phyloP scores from a whole-genome alignment of 345 rosid genomes.

The Viola odorata region DNA sequence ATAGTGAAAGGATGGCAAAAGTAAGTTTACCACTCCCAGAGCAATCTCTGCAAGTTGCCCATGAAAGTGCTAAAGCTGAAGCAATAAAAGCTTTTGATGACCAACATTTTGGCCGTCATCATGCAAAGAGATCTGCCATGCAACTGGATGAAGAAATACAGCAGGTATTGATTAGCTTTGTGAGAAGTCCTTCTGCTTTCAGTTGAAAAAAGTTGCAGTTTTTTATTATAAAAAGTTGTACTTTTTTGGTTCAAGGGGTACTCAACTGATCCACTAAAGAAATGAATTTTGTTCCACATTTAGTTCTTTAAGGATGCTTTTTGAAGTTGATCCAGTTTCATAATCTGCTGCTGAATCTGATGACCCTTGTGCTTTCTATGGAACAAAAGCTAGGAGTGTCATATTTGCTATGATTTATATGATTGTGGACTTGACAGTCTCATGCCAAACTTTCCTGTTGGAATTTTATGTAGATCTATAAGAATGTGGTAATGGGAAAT shows the following conservation, averaged over 20 bases:
- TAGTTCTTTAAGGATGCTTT: too few relatives aligned
- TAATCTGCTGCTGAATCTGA: too few relatives aligned
- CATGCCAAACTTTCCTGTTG: slow-evolving; percentile 2
- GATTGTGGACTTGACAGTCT: too few relatives aligned
- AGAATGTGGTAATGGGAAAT: slow-evolving; percentile 66
- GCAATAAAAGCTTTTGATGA: slow-evolving; percentile 69
- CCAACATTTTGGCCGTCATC: slow-evolving; percentile 92
- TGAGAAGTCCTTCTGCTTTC: background rate
- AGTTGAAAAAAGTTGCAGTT: background rate
- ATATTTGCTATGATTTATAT: too few relatives aligned
- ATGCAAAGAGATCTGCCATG: slow-evolving; percentile 73
- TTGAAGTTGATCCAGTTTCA: too few relatives aligned
- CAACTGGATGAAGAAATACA: slow-evolving; percentile 76
- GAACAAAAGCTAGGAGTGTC: too few relatives aligned
- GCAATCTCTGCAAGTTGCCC: slow-evolving; percentile 58
- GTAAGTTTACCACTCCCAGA: slow-evolving; percentile 60
- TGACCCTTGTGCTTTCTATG: too few relatives aligned
- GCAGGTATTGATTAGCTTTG: slow-evolving; percentile 44
- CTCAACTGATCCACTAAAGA: background rate
- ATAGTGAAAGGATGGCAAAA: slow-evolving; percentile 59
- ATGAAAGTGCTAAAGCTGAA: slow-evolving; percentile 50
- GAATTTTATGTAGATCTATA: slow-evolving; percentile 49
- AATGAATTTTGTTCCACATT: background rate
- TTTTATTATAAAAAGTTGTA: background rate
- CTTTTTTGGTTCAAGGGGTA: background rate